These are phyloP conservation scores for Gyromitra esculenta DNA, from an alignment of 2,329 filamentous ascomycete genomes.

Conservation along the genomic window DNA sequence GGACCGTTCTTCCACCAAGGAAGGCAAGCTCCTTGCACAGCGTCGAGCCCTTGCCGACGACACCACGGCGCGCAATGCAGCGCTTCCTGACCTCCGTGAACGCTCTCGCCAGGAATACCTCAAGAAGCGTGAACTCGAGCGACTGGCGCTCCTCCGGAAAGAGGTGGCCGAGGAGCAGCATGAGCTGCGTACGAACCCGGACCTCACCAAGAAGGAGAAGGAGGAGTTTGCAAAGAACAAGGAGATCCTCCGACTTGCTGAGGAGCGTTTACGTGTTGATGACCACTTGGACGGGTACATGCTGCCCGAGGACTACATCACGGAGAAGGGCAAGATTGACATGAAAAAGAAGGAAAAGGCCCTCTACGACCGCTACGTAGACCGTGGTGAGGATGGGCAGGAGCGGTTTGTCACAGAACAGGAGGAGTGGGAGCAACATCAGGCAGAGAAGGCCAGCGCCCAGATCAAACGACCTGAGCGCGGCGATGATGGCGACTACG, in stretches of 20 bases:
- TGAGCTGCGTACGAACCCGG: constrained; percentile 79
- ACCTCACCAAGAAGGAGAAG: constrained; percentile 79
- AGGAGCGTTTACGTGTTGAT: constrained; percentile 86
- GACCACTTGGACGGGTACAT: constrained; percentile 91
- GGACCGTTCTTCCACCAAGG: constrained; percentile 67
- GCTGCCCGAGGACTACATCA: constrained; percentile 94
- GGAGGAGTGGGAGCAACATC: constrained; percentile 94
- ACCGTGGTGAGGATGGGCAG: constrained; percentile 84
- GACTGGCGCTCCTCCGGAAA: constrained; percentile 83
- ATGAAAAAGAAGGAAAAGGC: constrained; percentile 87
- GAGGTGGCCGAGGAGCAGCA: constrained; percentile 90
- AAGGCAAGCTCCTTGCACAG: constrained; percentile 69
- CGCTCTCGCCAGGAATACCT: constrained; percentile 91
- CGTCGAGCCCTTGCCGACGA: constrained; percentile 74
- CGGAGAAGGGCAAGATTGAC: constrained; percentile 89
- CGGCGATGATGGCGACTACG: constrained; percentile 83
- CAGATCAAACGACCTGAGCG: constrained; percentile 80
- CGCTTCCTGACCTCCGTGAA: constrained; percentile 82
- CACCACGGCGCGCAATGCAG: constrained; percentile 72
- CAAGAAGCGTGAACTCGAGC: constrained; percentile 88
- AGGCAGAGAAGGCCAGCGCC: constrained; percentile 84
- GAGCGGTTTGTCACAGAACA: constrained; percentile 93
- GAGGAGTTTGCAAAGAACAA: constrained; percentile 89
- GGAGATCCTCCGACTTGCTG: constrained; percentile 80
- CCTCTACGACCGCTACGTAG: constrained; percentile 88